phyloP scores from a whole-genome alignment of 257 asterid genomes.

The Ballota nigra region DNA sequence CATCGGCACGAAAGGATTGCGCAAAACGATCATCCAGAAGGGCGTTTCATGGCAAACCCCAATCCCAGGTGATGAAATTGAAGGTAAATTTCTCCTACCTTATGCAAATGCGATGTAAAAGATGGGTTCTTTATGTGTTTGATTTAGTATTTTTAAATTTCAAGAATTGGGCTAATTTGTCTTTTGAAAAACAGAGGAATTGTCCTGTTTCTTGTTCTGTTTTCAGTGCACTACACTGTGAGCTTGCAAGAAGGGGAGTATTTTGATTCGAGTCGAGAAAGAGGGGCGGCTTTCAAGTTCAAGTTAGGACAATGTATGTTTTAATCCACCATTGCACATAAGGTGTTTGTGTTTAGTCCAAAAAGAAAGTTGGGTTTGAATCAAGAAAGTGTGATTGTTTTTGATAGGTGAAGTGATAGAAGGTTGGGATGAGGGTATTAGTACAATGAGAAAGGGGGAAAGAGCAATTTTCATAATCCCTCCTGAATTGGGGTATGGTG shows the following conservation, averaged over 20 bases:
- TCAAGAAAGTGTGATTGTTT: not conserved
- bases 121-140: not conserved
- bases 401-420: slow-evolving; percentile 56
- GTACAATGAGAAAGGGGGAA: slow-evolving; percentile 64
- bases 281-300: slow-evolving; percentile 47
- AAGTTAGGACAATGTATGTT: slow-evolving; percentile 60
- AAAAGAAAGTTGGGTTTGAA: not conserved
- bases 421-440: slow-evolving; percentile 70
- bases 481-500: slow-evolving; percentile 56
- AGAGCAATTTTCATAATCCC: slow-evolving; percentile 57
- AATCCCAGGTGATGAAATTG: slow-evolving; percentile 62
- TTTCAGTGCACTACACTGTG: slow-evolving; percentile 56
- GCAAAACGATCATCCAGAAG: slow-evolving; percentile 35
- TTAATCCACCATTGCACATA: not conserved
- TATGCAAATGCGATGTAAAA: not conserved
- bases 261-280: slow-evolving; percentile 48
- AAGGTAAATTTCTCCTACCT: slow-evolving; percentile 31
- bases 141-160: not conserved
- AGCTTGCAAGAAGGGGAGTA: slow-evolving; percentile 40
- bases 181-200: not conserved
- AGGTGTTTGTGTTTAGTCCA: too few species aligned
- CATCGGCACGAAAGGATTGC: slow-evolving; percentile 41
- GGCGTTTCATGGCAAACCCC: slow-evolving; percentile 67
- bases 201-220: slow-evolving; percentile 20
- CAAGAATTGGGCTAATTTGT: not conserved